A percentile compares a stretch with the other conserved stretches of the same genome.
These are phyloP conservation scores for Yamadazyma phyllophila DNA, from an alignment of 805 yeast species.

Conservation along the genomic window DNA sequence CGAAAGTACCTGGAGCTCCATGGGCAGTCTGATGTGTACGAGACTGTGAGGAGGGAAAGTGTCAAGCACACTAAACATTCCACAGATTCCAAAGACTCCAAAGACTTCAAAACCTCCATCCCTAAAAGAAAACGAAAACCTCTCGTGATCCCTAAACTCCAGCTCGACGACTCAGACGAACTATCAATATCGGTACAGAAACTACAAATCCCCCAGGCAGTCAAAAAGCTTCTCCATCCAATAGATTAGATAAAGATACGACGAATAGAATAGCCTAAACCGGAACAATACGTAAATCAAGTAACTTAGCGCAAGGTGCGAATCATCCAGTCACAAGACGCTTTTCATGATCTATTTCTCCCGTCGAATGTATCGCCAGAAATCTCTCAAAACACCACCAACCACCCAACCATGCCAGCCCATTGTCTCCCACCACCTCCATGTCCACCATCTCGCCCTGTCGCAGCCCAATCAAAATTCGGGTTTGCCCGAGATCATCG, in stretches of 20 bases:
- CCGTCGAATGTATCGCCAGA: too few species aligned
- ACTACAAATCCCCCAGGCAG: slow-evolving; percentile 7
- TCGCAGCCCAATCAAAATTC: too few species aligned
- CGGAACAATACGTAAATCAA: too few species aligned
- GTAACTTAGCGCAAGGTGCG: too few species aligned
- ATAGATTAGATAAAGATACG: neutral
- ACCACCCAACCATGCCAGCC: too few species aligned
- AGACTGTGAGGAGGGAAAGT: neutral
- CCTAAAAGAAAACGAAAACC: neutral
- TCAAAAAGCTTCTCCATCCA: slow-evolving; percentile 5
- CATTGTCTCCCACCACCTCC: too few species aligned
- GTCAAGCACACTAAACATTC: neutral
- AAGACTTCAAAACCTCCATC: too few species aligned
- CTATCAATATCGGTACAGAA: neutral
- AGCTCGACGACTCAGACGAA: slow-evolving; percentile 4
- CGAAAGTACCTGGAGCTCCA: slow-evolving; percentile 9
- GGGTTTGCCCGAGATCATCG: too few species aligned
- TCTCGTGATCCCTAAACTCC: slow-evolving; percentile 7
- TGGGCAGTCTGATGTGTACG: slow-evolving; percentile 6
- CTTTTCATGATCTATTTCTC: too few species aligned
- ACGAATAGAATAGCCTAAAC: neutral
- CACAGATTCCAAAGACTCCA: neutral
- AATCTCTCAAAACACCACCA: too few species aligned
- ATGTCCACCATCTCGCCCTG: too few species aligned
- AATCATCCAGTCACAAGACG: too few species aligned